Percentiles rank a stretch among this genome's conserved stretches.
Evolutionary conservation across 768 basidiomycete genomes (phyloP).

Genomic region (Tricholoma flavovirens): DNA sequence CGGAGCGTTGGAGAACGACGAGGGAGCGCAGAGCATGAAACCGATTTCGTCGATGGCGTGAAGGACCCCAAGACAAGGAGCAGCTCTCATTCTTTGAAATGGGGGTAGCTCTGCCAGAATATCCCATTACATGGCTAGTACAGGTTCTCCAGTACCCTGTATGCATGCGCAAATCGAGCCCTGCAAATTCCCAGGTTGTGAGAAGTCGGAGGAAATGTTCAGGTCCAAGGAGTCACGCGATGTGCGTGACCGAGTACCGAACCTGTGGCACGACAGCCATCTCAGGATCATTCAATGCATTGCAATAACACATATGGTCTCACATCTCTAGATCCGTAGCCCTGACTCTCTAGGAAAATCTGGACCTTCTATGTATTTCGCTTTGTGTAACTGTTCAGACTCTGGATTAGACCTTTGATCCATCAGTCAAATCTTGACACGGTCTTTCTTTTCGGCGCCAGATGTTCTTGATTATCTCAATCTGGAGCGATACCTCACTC

Average conservation of each 20-base stretch:
- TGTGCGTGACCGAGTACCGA: constrained; percentile 8
- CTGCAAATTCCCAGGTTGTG: constrained; percentile 1
- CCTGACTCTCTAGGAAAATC: not conserved
- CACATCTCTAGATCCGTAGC: constrained; percentile 11
- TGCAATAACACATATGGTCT: not conserved
- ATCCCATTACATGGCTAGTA: constrained; percentile 36
- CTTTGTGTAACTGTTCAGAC: not conserved
- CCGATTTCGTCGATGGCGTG: not conserved
- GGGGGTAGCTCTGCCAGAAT: constrained; percentile 12
- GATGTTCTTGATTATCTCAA: constrained; percentile 2
- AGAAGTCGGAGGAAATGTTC: constrained; percentile 9
- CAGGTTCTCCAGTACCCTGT: constrained; percentile 26
- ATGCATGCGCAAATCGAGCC: constrained; percentile 37
- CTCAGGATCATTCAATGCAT: no score
- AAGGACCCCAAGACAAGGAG: not conserved
- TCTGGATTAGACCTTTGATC: not conserved
- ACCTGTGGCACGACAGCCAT: not conserved
- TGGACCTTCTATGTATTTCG: constrained; percentile 4
- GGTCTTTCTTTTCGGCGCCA: not conserved
- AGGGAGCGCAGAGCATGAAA: not conserved
- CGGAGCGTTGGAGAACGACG: not conserved
- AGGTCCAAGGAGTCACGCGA: constrained; percentile 7
- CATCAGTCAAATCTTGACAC: not conserved
- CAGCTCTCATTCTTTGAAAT: not conserved
- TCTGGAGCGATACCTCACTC: not conserved